Conservation (phyloP, 2,329 filamentous ascomycete genomes). For the Penicillium glabrum region DNA sequence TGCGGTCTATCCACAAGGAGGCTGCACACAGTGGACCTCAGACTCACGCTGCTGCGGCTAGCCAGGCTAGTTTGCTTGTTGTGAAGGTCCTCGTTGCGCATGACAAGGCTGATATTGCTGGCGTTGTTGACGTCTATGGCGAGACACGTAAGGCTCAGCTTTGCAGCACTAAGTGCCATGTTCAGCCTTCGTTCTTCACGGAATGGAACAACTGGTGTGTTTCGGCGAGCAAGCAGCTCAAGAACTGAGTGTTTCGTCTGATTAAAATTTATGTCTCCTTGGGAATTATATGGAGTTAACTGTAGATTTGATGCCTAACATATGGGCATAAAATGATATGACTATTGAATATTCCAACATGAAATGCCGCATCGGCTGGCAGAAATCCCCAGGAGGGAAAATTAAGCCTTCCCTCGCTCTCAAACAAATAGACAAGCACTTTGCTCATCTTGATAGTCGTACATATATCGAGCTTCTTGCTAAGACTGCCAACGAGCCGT, state of each 20-base stretch:
- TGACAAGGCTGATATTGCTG: constrained; percentile 53
- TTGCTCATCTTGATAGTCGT: too few species aligned
- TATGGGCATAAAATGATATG: not conserved
- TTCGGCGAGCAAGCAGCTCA: constrained; percentile 43
- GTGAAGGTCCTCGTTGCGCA: constrained; percentile 45
- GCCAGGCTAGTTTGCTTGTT: constrained; percentile 52
- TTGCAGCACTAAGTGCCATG: constrained; percentile 55
- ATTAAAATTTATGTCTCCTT: not conserved
- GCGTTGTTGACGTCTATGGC: constrained; percentile 64
- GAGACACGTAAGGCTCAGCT: constrained; percentile 62
- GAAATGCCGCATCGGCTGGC: not conserved
- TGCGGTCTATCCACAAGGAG: constrained; percentile 69
- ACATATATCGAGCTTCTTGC: too few species aligned
- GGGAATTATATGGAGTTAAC: not conserved
- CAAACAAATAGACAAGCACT: too few species aligned
- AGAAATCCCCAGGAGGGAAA: too few species aligned
- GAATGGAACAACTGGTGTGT: constrained; percentile 75
- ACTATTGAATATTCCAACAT: not conserved
- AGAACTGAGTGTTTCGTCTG: constrained; percentile 22
- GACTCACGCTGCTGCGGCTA: constrained; percentile 72
- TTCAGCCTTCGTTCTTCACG: constrained; percentile 66
- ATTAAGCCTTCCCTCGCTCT: too few species aligned
- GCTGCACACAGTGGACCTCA: constrained; percentile 58
- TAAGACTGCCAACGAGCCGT: too few species aligned
- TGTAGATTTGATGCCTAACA: not conserved